These are phyloP conservation scores for Porodaedalea pini DNA, from an alignment of 1,284 basidiomycete species.

Conservation along the genomic window DNA sequence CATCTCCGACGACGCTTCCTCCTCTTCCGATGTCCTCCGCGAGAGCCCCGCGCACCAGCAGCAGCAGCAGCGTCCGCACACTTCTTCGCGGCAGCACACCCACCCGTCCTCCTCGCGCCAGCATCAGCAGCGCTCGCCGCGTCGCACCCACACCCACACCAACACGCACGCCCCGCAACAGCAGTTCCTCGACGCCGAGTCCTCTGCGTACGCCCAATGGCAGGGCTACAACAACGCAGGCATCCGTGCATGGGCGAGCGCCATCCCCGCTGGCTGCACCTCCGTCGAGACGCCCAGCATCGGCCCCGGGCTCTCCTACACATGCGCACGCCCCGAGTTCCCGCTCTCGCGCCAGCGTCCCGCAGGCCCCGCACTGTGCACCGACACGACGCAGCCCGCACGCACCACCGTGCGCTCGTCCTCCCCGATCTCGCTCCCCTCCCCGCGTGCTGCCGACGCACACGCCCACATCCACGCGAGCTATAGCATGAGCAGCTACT, in stretches of 20 bases:
- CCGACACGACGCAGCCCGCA: conserved; percentile 33
- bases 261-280: conserved; percentile 17
- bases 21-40: conserved; percentile 8
- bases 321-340: conserved; percentile 40
- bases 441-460: conserved; percentile 14
- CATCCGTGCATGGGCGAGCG: conserved; percentile 34
- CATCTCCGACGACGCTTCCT: conserved; percentile 2
- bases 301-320: conserved; percentile 27
- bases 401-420: conserved; percentile 30
- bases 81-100: not conserved
- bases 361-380: conserved; percentile 45
- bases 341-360: conserved; percentile 36
- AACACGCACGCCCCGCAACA: conserved; percentile 1
- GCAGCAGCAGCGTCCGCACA: not conserved
- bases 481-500: conserved; percentile 10
- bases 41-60: not conserved
- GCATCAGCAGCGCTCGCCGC: not conserved
- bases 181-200: not conserved
- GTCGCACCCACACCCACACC: conserved; percentile 5
- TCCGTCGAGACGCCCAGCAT: conserved; percentile 31
- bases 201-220: conserved; percentile 10
- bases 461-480: conserved; percentile 14
- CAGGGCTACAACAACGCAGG: conserved; percentile 29
- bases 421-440: conserved; percentile 25
- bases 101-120: conserved; percentile 9